Base-by-base conservation (phyloP, 345 rosid genomes). In the Eucalyptus pauciflora region DNA sequence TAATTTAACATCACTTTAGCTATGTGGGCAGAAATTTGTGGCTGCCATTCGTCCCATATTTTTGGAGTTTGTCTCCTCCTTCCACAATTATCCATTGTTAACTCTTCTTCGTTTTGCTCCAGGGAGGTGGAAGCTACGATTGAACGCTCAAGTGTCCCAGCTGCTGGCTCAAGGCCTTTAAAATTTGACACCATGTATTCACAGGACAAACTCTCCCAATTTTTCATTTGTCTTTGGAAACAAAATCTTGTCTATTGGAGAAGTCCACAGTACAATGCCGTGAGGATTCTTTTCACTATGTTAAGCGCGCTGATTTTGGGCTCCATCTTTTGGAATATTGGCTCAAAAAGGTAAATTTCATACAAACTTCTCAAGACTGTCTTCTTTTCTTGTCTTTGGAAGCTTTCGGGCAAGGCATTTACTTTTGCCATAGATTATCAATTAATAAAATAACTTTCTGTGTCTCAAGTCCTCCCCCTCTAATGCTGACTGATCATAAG, bases 201-300 rank as follows among this genome's bases (percentile, higher is more conserved):
- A 43, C 96, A 93, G 92, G 90, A 90, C 89, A 87, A 88, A 31
- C 20, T 86, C 50, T 89, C 96, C 87, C 99, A 96, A 85, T 96
- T 97, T 91, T 29, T 31, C 54, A 93, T 93, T 89, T 95, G 98
- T 90, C 90, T 96, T 86, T 93, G 96, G 96, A 97, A 97, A 93
- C 96, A 96, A 93, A 94, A 94, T 91, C 96, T 96, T 91, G 96
- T 96, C 48, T 97, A 96, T 67, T 97, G 99, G 98, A 97, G 99
- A 93, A 96, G 98, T 90, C 99, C 99, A 67, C 95, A 90, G 62
- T 97, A 97, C 91, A 97, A 96, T 89, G 93, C 94, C 7, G 95
- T 95, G 90, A 95, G 98, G 76, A 22, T 97, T 89, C 48, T 90
- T 76, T 97, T 95, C 90, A 96, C 99, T 20, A 60, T 88, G 2